Evolutionary conservation across 2,329 filamentous ascomycete genomes (phyloP), one percentile per base, ranked within the genome.

Genomic region (Talaromyces albobiverticillius): DNA sequence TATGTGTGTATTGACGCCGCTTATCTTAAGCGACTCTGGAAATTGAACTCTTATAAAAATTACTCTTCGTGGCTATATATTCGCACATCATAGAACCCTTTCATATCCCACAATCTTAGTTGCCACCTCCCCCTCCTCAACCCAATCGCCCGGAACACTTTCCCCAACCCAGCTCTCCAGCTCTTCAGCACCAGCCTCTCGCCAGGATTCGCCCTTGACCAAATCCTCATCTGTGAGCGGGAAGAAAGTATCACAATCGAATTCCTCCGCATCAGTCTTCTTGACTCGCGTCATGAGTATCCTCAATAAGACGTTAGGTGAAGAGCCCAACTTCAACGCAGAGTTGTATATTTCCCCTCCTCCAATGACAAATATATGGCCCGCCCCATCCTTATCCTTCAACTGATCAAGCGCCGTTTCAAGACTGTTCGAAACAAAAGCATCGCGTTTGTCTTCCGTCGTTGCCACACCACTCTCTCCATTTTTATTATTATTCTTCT

Each of bases 311-410:
- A 52, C 43, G 8, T 41, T 26, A 29, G 48, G 40, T 41, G 67
- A 53, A 8, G 26, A 32, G 3, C 13, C 20, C 18, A 56, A 18
- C 10, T 60, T 49, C 65, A 97, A 76, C 13, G 90, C 86, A 20
- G 85, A 81, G 36, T 76, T 77, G 72, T 97, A 99, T 60, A 97
- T 86, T 74, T 91, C 87, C 53, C 85, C 88, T 4, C 94, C 94
- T 22, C 94, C 94, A 64, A 99, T 96, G 41, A 97, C 82, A 71
- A 92, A 97, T 3, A 90, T 79, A 62, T 82, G 81, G 8, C 79
- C 81, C 31, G 85, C 18, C 14, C 41, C 50, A 29, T 31, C 32
- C 13, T 34, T 67, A 42, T 38, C 47, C 50, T 69, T 67, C 46
- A 79, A 66, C 25, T 62, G 64, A 46, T 65, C 64, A 40, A 89